Evolutionary conservation across 495 filamentous ascomycete species (phyloP).

Genomic region (Hypoxylon crocopeplum): DNA sequence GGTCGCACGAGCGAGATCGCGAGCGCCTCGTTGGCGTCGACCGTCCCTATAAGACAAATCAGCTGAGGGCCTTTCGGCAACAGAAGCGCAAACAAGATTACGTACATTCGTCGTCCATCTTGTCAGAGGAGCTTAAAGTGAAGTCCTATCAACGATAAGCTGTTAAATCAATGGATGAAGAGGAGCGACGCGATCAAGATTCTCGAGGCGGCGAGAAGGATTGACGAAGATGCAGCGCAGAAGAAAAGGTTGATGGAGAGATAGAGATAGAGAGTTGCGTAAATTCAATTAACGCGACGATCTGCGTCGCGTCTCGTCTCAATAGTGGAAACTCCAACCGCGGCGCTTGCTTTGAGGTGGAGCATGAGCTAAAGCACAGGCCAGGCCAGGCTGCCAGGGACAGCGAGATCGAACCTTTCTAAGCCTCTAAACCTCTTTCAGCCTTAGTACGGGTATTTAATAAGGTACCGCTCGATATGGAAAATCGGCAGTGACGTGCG

Average conservation of each 20-base stretch:
- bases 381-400: no score
- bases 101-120: slow-evolving; percentile 60
- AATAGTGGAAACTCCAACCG: neutral
- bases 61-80: slow-evolving; percentile 11
- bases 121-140: neutral
- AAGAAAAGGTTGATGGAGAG: neutral
- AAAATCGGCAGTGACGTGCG: slow-evolving; percentile 39
- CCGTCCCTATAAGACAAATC: slow-evolving; percentile 64
- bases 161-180: no score
- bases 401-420: no score
- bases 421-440: neutral
- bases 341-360: neutral
- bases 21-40: slow-evolving; percentile 76
- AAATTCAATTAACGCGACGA: slow-evolving; percentile 28
- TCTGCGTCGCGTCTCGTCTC: slow-evolving; percentile 13
- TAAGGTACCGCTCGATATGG: slow-evolving; percentile 27
- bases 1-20: slow-evolving; percentile 72
- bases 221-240: no score
- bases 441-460: slow-evolving; percentile 7
- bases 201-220: no score
- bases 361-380: slow-evolving; percentile 9
- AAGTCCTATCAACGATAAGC: no score
- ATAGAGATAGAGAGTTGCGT: neutral
- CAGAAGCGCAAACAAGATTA: slow-evolving; percentile 2
- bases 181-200: neutral